Evolutionary conservation across 169 alveolate species (phyloP).

Genomic region (Eimeria necatrix): DNA sequence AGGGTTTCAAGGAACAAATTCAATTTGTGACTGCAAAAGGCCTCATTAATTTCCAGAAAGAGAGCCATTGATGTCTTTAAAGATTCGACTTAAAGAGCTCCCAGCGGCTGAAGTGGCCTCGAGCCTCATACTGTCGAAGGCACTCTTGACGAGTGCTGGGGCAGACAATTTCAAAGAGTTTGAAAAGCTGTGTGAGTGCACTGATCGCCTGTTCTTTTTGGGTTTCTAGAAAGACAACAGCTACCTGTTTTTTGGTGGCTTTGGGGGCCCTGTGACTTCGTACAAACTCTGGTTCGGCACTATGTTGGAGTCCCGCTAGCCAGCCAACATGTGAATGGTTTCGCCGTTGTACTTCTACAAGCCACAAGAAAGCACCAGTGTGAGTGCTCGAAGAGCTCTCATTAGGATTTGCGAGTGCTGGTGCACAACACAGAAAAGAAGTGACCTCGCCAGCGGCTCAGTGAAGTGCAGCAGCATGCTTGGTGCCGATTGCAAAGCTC

Average conservation of each 20-base stretch:
- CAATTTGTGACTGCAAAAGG: too few species aligned
- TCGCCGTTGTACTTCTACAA: constrained; percentile 92
- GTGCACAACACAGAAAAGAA: constrained; percentile 90
- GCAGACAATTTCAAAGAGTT: constrained; percentile 16
- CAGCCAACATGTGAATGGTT: constrained; percentile 91
- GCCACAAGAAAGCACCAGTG: constrained; percentile 91
- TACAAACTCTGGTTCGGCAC: constrained; percentile 95
- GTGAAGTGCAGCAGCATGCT: constrained; percentile 90
- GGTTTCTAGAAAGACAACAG: background rate
- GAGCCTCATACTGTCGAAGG: constrained; percentile 19
- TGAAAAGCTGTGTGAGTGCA: constrained; percentile 16
- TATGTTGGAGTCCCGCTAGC: constrained; percentile 94
- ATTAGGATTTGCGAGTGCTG: constrained; percentile 89
- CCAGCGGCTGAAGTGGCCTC: constrained; percentile 58
- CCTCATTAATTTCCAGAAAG: too few species aligned
- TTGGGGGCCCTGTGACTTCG: constrained; percentile 84
- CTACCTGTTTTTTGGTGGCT: background rate
- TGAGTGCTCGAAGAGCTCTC: constrained; percentile 92
- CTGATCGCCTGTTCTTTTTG: constrained; percentile 42
- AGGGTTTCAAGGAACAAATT: too few species aligned
- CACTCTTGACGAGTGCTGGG: constrained; percentile 50
- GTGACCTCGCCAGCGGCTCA: constrained; percentile 90
- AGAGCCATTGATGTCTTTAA: background rate
- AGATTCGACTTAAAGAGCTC: constrained; percentile 21
- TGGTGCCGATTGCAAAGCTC: constrained; percentile 85